Percentiles rank a stretch among this genome's conserved stretches.
Conservation (phyloP, 2,329 filamentous ascomycete species). For the Talaromyces sp. region DNA sequence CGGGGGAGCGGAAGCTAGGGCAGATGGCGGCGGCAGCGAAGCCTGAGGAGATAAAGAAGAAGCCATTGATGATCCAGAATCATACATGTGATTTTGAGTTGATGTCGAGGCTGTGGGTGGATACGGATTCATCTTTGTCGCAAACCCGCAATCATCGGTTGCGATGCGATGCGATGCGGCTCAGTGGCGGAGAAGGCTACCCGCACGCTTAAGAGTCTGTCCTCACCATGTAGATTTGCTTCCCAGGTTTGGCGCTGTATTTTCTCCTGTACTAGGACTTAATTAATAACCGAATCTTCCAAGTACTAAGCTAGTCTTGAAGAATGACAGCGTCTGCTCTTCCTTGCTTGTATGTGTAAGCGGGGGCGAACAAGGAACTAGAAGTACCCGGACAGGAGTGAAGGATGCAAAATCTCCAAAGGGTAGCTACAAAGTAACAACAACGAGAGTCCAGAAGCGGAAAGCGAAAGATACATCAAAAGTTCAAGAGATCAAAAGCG, state of each 20-base stretch:
- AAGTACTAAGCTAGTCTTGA: background rate
- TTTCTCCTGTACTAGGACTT: background rate
- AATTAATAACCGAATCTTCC: background rate
- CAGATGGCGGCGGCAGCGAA: conserved; percentile 29
- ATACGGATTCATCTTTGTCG: conserved; percentile 18
- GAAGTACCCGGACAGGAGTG: background rate
- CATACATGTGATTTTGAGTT: conserved; percentile 8
- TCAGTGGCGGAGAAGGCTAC: conserved; percentile 1
- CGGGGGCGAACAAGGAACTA: conserved; percentile 6
- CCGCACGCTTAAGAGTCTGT: background rate
- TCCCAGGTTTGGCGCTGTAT: background rate
- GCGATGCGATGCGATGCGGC: conserved; percentile 10
- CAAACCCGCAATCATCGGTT: conserved; percentile 6
- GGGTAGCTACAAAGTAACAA: background rate
- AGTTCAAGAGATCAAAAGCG: background rate
- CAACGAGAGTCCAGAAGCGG: background rate
- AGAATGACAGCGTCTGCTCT: background rate
- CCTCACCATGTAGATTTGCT: background rate
- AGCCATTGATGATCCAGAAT: conserved; percentile 31
- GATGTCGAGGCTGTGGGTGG: conserved; percentile 1
- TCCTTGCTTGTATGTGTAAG: background rate
- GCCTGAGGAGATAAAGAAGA: conserved; percentile 33
- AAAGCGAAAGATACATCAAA: background rate
- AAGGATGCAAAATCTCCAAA: background rate
- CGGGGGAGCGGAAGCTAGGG: conserved; percentile 35